Conservation (phyloP, 352 stramenopile species). For the Phytophthora kernoviae region DNA sequence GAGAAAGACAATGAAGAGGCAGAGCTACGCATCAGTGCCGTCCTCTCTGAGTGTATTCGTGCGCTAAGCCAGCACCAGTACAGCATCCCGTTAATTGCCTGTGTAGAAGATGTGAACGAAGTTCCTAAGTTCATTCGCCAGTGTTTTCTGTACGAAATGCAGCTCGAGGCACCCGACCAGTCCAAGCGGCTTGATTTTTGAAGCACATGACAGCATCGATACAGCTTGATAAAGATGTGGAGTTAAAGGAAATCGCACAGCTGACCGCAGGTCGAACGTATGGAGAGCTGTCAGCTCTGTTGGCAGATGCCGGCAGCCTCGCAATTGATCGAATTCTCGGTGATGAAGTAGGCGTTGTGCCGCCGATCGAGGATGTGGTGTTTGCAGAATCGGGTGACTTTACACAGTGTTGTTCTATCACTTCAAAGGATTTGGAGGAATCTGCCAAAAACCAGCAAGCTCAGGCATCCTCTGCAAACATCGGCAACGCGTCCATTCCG, state of each 20-base stretch:
- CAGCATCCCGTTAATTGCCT: constrained; percentile 76
- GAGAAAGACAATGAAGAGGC: constrained; percentile 83
- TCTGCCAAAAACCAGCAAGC: constrained; percentile 72
- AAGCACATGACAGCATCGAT: constrained; percentile 44
- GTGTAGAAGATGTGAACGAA: constrained; percentile 77
- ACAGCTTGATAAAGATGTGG: constrained; percentile 49
- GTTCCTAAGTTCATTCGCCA: constrained; percentile 84
- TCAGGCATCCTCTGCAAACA: constrained; percentile 65
- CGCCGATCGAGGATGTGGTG: constrained; percentile 33
- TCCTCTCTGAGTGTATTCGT: constrained; percentile 70
- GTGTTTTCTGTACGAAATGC: constrained; percentile 81
- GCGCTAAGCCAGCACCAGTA: constrained; percentile 50
- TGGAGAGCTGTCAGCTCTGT: constrained; percentile 69
- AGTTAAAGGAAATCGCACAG: constrained; percentile 65
- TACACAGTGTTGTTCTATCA: constrained; percentile 34
- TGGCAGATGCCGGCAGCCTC: constrained; percentile 61
- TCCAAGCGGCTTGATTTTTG: constrained; percentile 59
- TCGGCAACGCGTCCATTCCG: constrained; percentile 82
- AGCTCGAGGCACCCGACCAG: constrained; percentile 67
- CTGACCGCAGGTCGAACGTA: constrained; percentile 75
- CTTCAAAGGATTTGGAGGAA: constrained; percentile 48
- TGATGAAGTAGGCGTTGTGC: constrained; percentile 22
- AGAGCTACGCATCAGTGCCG: constrained; percentile 62
- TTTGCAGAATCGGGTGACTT: constrained; percentile 26
- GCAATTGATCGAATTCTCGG: constrained; percentile 54